Percentiles rank a stretch among this genome's conserved stretches.
Evolutionary conservation across 1,139 yeast genomes (phyloP).

Genomic region (Geotrichum reessii): DNA sequence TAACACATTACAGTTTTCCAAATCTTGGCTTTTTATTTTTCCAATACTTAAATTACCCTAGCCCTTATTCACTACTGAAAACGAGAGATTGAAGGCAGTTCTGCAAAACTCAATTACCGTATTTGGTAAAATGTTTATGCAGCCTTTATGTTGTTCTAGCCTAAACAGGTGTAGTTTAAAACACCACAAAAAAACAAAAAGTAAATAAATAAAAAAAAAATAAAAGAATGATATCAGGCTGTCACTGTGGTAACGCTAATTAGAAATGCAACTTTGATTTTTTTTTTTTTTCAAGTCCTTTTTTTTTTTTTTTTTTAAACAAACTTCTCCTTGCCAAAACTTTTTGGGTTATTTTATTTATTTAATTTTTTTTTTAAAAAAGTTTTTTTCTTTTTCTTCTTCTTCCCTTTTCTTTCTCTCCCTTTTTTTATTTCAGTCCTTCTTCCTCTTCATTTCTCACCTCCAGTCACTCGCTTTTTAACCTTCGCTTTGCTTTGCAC

Average conservation of each 20-base stretch:
- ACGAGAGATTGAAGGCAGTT: neutral
- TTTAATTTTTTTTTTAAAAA: slow-evolving; percentile 1
- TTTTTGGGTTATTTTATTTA: neutral
- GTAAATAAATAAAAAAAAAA: too few relatives aligned
- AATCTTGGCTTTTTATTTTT: neutral
- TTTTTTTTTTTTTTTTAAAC: slow-evolving; percentile 1
- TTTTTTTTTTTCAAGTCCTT: neutral
- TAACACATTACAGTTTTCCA: neutral
- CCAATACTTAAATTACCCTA: neutral
- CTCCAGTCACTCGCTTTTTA: slow-evolving; percentile 7
- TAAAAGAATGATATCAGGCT: neutral
- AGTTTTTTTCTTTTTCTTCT: slow-evolving; percentile 2
- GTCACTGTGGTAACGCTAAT: neutral
- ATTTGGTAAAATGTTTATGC: neutral
- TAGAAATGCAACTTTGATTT: neutral
- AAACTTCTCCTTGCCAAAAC: neutral
- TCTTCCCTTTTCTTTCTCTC: neutral
- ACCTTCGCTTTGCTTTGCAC: neutral
- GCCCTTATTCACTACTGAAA: neutral
- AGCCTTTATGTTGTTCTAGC: neutral
- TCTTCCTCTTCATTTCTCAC: neutral
- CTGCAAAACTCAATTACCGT: neutral
- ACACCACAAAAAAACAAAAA: too few relatives aligned
- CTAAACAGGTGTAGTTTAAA: neutral
- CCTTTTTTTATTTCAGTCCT: neutral